Percentiles rank a stretch among this genome's conserved stretches.
Conservation (phyloP, 2,329 filamentous ascomycete species). For the Alternaria sp. region DNA sequence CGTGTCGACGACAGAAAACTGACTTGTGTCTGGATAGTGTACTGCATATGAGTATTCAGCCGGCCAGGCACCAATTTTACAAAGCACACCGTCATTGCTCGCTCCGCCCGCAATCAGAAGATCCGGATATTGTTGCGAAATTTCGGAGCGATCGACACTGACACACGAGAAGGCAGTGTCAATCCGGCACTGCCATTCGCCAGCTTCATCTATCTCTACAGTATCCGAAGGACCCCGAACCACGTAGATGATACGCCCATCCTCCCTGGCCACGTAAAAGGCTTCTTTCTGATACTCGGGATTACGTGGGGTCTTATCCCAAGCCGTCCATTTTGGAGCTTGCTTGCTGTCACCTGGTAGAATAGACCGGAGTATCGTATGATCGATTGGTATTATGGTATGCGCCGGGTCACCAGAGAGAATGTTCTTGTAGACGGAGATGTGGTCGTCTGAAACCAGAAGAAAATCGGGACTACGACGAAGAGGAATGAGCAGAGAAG, state of each 20-base stretch:
- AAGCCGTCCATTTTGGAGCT: slow-evolving; percentile 78
- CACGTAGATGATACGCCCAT: slow-evolving; percentile 79
- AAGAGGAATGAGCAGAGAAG: slow-evolving; percentile 53
- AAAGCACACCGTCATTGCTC: slow-evolving; percentile 78
- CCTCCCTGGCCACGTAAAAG: slow-evolving; percentile 87
- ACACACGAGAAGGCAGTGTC: slow-evolving; percentile 81
- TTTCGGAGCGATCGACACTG: slow-evolving; percentile 59
- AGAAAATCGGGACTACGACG: slow-evolving; percentile 52
- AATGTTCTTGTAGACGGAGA: slow-evolving; percentile 51
- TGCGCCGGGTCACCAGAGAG: slow-evolving; percentile 50
- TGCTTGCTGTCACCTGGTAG: slow-evolving; percentile 42
- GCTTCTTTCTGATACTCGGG: slow-evolving; percentile 70
- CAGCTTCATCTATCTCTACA: slow-evolving; percentile 53
- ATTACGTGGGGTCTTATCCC: slow-evolving; percentile 78
- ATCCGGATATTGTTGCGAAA: slow-evolving; percentile 68
- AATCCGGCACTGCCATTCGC: slow-evolving; percentile 74
- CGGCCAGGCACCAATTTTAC: slow-evolving; percentile 65
- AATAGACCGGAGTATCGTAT: slow-evolving; percentile 57
- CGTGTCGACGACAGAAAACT: slow-evolving; percentile 61
- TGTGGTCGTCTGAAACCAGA: slow-evolving; percentile 48
- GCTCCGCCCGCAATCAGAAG: slow-evolving; percentile 82
- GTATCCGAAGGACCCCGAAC: slow-evolving; percentile 63
- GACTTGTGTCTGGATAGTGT: slow-evolving; percentile 57
- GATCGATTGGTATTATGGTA: slow-evolving; percentile 21
- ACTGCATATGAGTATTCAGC: slow-evolving; percentile 60